Conservation (phyloP, 768 basidiomycete genomes). For the Pisolithus marmoratus region DNA sequence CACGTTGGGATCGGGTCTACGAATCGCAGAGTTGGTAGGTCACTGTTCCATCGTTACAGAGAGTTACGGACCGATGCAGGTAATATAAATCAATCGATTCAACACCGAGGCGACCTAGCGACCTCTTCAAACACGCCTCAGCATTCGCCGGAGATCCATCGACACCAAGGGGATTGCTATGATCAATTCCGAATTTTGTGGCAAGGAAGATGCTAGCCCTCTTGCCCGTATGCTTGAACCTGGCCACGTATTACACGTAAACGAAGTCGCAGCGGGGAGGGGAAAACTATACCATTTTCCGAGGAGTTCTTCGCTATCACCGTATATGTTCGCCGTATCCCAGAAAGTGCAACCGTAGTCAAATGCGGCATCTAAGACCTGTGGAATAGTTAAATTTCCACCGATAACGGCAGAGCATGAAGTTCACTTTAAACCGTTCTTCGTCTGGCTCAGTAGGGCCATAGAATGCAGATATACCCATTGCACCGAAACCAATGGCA, state of each 20-base stretch:
- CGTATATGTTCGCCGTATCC: conserved; percentile 43
- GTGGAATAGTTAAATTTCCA: background rate
- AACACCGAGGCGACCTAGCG: conserved; percentile 38
- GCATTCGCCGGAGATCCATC: conserved; percentile 38
- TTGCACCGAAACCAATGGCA: conserved; percentile 55
- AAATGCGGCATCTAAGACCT: conserved; percentile 41
- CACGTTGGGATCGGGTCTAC: conserved; percentile 34
- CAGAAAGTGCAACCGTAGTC: conserved; percentile 38
- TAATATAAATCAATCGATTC: conserved; percentile 43
- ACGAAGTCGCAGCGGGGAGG: background rate
- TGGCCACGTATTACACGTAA: conserved; percentile 6
- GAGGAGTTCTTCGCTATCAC: conserved; percentile 39
- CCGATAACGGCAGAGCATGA: background rate
- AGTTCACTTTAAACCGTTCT: conserved; percentile 50
- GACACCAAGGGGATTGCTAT: conserved; percentile 21
- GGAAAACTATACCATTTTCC: conserved; percentile 33
- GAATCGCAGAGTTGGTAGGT: background rate
- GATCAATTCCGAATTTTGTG: conserved; percentile 47
- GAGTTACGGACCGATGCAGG: conserved; percentile 30
- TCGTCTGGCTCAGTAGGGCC: conserved; percentile 45
- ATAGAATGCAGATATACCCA: conserved; percentile 50
- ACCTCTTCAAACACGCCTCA: conserved; percentile 31
- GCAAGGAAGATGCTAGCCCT: conserved; percentile 52
- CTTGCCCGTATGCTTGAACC: conserved; percentile 44
- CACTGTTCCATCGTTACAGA: background rate